Base-by-base conservation (phyloP, 1,139 yeast species). In the Martiniozyma asiatica region DNA sequence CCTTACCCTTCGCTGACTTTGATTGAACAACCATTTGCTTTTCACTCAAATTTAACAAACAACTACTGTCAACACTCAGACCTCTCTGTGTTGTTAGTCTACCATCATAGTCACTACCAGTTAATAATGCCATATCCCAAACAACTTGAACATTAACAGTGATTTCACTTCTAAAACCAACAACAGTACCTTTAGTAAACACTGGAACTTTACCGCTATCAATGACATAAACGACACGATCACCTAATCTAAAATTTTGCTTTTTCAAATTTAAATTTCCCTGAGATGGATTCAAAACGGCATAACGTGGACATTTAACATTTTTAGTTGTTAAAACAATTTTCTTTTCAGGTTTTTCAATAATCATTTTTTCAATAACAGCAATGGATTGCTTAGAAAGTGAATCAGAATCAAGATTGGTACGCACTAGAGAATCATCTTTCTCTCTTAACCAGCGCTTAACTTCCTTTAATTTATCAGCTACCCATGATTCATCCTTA, bases 191-290 rank as follows among this genome's bases (percentile, higher is more conserved):
- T 45, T 81, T 78, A 14, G 85, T 68, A 48, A 79, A 82, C 35
- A 76, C 58, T 21, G 96, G 94, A 11, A 87, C 94, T 48, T 84
- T 85, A 35, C 97, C 97, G 22, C 81, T 75, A 45, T 77, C 84
- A 47, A 80, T 78, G 15, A 85, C 81, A 44, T 82, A 85, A 20
- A 81, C 70, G 23, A 92, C 82, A 37, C 98, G 70, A 48, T 89
- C 97, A 44, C 98, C 98, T 22, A 92, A 63, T 22, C 68, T 68
- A 49, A 89, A 92, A 31, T 64, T 59, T 58, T 92, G 99, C 30
- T 68, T 65, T 38, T 79, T 69, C 43, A 92, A 64, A 41, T 76
- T 63, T 45, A 79, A 76, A 48, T 71, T 71, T 1, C 95, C 81
- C 29, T 68, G 73, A 28, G 68, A 59, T 6, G 96, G 93, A 41